A percentile compares a stretch with the other conserved stretches of the same genome.
These are phyloP conservation scores for Oryza nivara DNA, from an alignment of 176 grass and related monocot species.

Conservation along the genomic window DNA sequence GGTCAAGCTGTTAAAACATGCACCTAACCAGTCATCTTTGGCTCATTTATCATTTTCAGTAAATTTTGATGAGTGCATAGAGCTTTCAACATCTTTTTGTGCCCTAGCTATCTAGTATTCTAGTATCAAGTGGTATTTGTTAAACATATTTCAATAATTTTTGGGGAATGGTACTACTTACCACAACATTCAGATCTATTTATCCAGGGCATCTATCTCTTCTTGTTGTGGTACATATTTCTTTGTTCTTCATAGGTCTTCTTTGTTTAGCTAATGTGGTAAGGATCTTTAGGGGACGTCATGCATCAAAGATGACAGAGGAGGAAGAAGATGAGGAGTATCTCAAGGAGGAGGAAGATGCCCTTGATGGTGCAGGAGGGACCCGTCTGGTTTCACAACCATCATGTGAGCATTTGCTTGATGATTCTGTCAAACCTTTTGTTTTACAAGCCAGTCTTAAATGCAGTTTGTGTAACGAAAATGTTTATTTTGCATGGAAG, in stretches of 20 bases:
- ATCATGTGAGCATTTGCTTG: slow-evolving; percentile 58
- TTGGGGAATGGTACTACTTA: not conserved
- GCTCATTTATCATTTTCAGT: not conserved
- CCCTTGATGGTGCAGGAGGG: slow-evolving; percentile 60
- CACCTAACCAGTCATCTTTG: not conserved
- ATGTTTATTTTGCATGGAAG: slow-evolving; percentile 18
- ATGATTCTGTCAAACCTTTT: slow-evolving; percentile 31
- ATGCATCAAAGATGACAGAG: slow-evolving; percentile 80
- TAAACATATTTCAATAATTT: not conserved
- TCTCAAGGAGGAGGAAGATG: slow-evolving; percentile 86
- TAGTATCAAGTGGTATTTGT: not conserved
- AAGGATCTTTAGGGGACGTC: slow-evolving; percentile 59
- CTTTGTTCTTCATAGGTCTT: slow-evolving; percentile 3
- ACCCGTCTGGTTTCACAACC: slow-evolving; percentile 71
- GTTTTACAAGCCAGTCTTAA: slow-evolving; percentile 16
- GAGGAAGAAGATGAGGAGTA: slow-evolving; percentile 85
- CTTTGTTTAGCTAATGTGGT: slow-evolving; percentile 35
- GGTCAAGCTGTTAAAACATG: not conserved
- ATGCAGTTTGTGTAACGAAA: not conserved
- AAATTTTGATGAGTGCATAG: not conserved
- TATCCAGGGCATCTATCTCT: not conserved
- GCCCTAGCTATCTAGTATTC: not conserved
- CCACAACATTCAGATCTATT: not conserved
- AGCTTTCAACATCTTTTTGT: slow-evolving; percentile 25
- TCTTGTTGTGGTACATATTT: slow-evolving; percentile 10